Evolutionary conservation across 352 stramenopile genomes (phyloP).

Genomic region (Phytophthora rubi): DNA sequence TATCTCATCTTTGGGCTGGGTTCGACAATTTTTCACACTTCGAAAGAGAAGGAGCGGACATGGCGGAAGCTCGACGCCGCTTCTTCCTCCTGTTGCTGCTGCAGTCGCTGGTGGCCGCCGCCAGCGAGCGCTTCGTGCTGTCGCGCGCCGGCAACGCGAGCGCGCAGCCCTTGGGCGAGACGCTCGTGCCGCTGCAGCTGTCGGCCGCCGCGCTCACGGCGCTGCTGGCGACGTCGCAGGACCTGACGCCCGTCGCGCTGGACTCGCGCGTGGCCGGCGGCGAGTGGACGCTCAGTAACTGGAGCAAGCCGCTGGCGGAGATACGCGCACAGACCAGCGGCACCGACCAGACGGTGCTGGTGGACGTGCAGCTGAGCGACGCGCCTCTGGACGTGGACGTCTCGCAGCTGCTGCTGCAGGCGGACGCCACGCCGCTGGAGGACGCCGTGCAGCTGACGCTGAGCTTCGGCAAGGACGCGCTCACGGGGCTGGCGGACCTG

Average conservation of each 20-base stretch:
- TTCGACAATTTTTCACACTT: not conserved
- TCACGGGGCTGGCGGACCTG: constrained; percentile 38
- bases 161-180: constrained; percentile 8
- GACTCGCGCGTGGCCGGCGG: constrained; percentile 23
- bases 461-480: constrained; percentile 21
- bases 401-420: constrained; percentile 27
- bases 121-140: constrained; percentile 39
- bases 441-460: constrained; percentile 26
- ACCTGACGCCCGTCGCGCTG: constrained; percentile 23
- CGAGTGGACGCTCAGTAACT: constrained; percentile 45
- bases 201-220: constrained; percentile 22
- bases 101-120: not conserved
- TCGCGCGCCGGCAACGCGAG: constrained; percentile 25
- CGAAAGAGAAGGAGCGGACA: constrained; percentile 4
- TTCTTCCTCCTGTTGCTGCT: constrained; percentile 9
- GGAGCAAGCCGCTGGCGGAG: constrained; percentile 25
- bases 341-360: constrained; percentile 15
- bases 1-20: not conserved
- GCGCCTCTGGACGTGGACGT: constrained; percentile 18
- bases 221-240: constrained; percentile 14
- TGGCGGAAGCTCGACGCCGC: not conserved
- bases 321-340: not conserved
- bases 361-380: constrained; percentile 40
- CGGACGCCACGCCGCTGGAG: constrained; percentile 18
- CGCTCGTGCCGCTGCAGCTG: constrained; percentile 32